Conservation (phyloP, 2,329 filamentous ascomycete species). For the Fusarium udum region DNA sequence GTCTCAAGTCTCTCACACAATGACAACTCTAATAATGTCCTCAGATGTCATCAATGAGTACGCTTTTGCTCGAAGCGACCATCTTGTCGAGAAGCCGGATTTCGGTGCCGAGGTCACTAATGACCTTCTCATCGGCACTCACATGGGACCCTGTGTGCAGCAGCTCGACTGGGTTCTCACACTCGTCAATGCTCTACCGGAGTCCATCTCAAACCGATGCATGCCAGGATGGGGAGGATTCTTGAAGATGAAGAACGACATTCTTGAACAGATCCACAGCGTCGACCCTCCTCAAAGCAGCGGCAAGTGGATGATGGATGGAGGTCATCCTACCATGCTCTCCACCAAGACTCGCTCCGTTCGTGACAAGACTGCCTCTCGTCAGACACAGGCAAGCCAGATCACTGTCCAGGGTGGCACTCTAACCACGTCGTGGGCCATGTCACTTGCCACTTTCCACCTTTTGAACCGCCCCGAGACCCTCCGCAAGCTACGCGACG, state of each 20-base stretch:
- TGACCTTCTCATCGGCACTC: conserved; percentile 50
- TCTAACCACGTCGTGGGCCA: conserved; percentile 52
- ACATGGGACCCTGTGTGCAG: conserved; percentile 50
- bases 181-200: conserved; percentile 49
- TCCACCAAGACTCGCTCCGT: conserved; percentile 46
- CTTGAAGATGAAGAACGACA: conserved; percentile 52
- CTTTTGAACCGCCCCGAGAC: conserved; percentile 46
- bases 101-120: conserved; percentile 50
- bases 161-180: conserved; percentile 50
- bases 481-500: conserved; percentile 48
- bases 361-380: conserved; percentile 47
- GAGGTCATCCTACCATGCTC: conserved; percentile 51
- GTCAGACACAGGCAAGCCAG: conserved; percentile 52
- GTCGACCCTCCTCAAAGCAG: conserved; percentile 49
- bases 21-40: background rate
- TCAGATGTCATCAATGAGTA: conserved; percentile 54
- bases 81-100: conserved; percentile 47
- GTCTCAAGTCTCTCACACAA: background rate
- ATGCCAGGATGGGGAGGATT: conserved; percentile 51
- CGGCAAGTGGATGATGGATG: conserved; percentile 47
- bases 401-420: conserved; percentile 52
- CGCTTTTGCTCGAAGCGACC: conserved; percentile 49
- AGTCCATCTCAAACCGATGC: conserved; percentile 49
- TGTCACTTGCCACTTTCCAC: conserved; percentile 50
- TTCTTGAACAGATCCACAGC: conserved; percentile 48